Base-by-base conservation (phyloP, 2,329 filamentous ascomycete species). In the Chalaropsis ovoidea region DNA sequence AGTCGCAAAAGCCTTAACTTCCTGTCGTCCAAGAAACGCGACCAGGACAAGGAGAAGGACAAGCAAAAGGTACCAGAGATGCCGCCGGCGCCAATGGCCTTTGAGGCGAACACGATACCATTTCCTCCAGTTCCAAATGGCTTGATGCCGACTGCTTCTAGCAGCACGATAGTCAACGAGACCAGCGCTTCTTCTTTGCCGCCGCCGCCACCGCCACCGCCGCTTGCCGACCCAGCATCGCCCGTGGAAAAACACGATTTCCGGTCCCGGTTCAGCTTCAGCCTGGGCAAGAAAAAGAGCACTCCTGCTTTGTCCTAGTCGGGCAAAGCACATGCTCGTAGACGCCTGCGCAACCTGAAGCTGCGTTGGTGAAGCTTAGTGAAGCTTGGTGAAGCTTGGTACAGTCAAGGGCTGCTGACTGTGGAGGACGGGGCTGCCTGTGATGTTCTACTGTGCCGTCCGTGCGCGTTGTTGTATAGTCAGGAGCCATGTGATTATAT, bases 1-100 rank as follows among this genome's bases (percentile, higher is more conserved):
- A 83, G 88, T 61, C 84, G 86, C 69, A 90, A 87, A 74, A 88
- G 88, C 70, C 86, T 89, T 71, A 82, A 81, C 41, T 88, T 89
- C 71, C 76, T 86, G 45, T 62, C 62, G 2, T 78, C 80, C 70
- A 84, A 82, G 68, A 80, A 82, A 68, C 80, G 77, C 72, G 70
- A 68, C 41, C 56, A 62, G 10, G 64, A 65, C 52, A 70, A 69
- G 56, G 47, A 64, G 31, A 27, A 24, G 58, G 60, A 54, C 39
- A 49, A 61, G 41, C 24, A 45, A 31, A 22, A 54, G 19, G 35
- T n/a, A 6, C 15, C 35, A 13, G 22, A 52, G 1, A 41, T 54
- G 45, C 19, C 47, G 42, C 45, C 64, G 22, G 42, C 61, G 54
- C 58, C 45, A 27, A 62, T 64, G n/a, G 45, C 45, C 3, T n/a